Base-by-base conservation (phyloP, 2,329 filamentous ascomycete genomes). In the Podosphaera xanthii region DNA sequence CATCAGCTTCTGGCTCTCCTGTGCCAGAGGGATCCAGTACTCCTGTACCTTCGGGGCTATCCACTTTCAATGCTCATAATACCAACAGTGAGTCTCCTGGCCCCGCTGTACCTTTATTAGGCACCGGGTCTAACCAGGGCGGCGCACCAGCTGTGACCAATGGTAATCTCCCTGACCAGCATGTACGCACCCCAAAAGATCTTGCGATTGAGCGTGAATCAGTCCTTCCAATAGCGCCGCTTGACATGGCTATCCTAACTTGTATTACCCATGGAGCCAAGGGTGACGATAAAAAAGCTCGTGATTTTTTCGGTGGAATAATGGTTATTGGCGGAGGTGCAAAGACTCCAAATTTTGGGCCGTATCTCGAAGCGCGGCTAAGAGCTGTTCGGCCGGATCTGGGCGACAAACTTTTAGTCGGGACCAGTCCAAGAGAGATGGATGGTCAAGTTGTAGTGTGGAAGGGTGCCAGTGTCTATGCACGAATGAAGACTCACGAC, bases 391-490 rank as follows among this genome's bases (percentile, higher is more conserved):
- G 79, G 50, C 79, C 79, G 3, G 81, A 83, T 63, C 71, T 84
- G 52, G 71, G 71, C 30, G 81, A 83, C 38, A 74, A 76, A 61
- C 81, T 83, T 62, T 71, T 82, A 33, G 80, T 83, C 58, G 81
- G 79, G 62, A 75, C 77, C 61, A 92, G 77, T 77, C 92, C 92
- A 0, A 77, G 91, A 66, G 92, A 98, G 66, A 84, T 98, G 74
- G 92, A 98, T 71, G 88, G 92, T 61, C 89, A 96, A 72, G 90
- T 97, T n/a, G 86, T 97, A 58, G 83, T 84, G 7, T 98, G 92
- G 92, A 98, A 98, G 77, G 92, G 92, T 3, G 92, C 87, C 0
- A 95, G 89, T 69, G 90, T 98, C 14, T 98, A 96, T 75, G 90
- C 88, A 2, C 74, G 97, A 65, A 80, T 83, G 61, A 75, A 74